Evolutionary conservation across 768 basidiomycete species (phyloP).

Genomic region (Harrya chromipes): DNA sequence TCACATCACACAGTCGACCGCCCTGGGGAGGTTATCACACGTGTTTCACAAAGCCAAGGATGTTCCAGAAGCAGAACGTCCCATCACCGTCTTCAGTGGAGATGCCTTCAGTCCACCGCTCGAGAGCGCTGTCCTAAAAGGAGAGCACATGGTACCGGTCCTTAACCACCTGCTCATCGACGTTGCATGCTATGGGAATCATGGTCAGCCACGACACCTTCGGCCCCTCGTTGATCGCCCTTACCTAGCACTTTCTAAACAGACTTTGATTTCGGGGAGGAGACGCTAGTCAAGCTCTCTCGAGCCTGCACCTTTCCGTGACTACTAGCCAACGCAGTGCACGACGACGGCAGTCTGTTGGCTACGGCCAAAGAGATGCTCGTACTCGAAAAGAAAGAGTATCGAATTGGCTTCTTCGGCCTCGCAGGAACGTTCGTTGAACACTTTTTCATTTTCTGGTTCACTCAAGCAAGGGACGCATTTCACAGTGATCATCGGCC

Average conservation of each 20-base stretch:
- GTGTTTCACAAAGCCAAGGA: conserved; percentile 2
- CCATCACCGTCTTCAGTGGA: conserved; percentile 6
- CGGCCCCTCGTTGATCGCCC: neutral
- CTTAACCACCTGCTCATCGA: conserved; percentile 12
- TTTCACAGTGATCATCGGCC: neutral
- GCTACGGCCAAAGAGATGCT: conserved; percentile 6
- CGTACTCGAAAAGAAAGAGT: conserved; percentile 4
- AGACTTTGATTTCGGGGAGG: conserved; percentile 11
- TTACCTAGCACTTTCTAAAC: neutral
- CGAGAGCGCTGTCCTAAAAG: conserved; percentile 8
- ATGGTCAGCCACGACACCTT: neutral
- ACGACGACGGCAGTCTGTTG: neutral
- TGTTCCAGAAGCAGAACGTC: neutral
- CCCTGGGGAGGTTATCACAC: conserved; percentile 1
- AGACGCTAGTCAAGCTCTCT: conserved; percentile 2
- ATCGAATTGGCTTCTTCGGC: conserved; percentile 6
- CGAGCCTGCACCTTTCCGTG: conserved; percentile 8
- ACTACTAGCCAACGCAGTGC: conserved; percentile 11
- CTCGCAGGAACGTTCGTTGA: conserved; percentile 11
- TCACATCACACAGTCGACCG: conserved; percentile 9
- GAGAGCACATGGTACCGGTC: conserved; percentile 1
- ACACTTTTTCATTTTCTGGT: neutral
- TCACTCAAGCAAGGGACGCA: neutral
- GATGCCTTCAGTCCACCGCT: conserved; percentile 10
- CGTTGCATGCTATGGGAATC: conserved; percentile 7